phyloP scores from a whole-genome alignment of 805 yeast species.

The Spencermartinsiella europaea region DNA sequence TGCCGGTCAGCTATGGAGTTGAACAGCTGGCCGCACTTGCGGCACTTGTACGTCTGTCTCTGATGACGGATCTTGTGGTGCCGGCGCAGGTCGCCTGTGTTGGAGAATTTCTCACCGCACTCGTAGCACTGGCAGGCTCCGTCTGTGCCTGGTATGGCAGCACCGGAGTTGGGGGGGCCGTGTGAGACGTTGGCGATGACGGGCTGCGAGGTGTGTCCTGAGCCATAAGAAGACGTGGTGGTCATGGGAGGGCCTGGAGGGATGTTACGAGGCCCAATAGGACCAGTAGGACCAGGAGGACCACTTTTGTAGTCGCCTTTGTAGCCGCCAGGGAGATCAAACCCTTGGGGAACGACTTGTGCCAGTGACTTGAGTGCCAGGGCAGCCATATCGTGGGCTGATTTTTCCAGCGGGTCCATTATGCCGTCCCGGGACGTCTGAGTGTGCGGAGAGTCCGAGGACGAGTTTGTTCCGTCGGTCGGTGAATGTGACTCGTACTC shows the following conservation, averaged over 20 bases:
- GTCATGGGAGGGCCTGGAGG: neutral
- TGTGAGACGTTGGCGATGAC: neutral
- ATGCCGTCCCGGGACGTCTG: constrained; percentile 19
- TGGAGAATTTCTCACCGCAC: constrained; percentile 18
- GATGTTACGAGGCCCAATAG: neutral
- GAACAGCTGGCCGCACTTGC: constrained; percentile 25
- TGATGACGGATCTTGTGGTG: constrained; percentile 21
- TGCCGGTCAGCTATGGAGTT: constrained; percentile 25
- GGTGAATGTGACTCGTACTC: constrained; percentile 1
- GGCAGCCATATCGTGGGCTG: neutral
- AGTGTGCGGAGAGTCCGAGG: constrained; percentile 16
- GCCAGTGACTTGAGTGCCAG: neutral
- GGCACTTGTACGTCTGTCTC: constrained; percentile 21
- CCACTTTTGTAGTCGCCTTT: no score
- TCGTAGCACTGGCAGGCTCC: constrained; percentile 16
- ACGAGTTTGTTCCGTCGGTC: constrained; percentile 23
- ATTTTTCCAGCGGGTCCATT: constrained; percentile 16
- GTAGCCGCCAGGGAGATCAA: neutral
- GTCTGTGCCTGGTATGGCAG: neutral
- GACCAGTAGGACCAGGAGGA: neutral
- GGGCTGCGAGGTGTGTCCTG: neutral
- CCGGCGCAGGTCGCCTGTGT: constrained; percentile 19
- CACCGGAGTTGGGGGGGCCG: neutral
- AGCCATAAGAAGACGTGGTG: neutral
- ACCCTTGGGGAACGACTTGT: neutral